Base-by-base conservation (phyloP, 352 stramenopile genomes). In the Phytophthora europaea region DNA sequence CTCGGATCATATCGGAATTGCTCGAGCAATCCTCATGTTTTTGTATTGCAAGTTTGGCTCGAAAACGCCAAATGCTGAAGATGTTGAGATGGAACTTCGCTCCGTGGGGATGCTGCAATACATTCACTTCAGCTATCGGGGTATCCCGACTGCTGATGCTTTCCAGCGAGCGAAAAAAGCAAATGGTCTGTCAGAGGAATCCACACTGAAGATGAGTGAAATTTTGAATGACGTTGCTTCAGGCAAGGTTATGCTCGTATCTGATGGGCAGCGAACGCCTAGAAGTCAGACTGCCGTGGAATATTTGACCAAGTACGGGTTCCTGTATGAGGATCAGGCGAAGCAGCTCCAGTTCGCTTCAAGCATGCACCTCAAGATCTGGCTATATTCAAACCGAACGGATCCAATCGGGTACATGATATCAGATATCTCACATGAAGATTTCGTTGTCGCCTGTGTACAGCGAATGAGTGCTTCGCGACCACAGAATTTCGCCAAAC, bases 1-100 rank as follows among this genome's bases (percentile, higher is more conserved):
- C 55, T 77, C 71, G 4, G 71, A 62, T 79, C 75, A 82, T 67
- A 79, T 77, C 38, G 75, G 75, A 55, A 79, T 82, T 77, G 75
- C 71, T 76, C 57, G 60, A 80, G 71, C 75, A 52, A 76, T 79
- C 16, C 51, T 79, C 40, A 68, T 7, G 15, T 65, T 79, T 68
- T 77, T 73, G 59, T 20, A 61, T 58, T 0, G 9, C 6, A 77
- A 61, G 60, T 75, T 82, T 76, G 62, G 63, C 50, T 63, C 61
- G 4, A 67, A 53, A 55, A 52, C 56, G 34, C 56, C 34, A 77
- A 38, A 43, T n/a, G 38, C 6, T 47, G 38, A 18, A 67, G 56
- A 67, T 61, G 9, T 67, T 43, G 48, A 62, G 50, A 33, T 67
- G 50, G 56, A 67, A 64, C 59, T 82, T 73, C 66, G 66, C 31